Evolutionary conservation across 2,329 filamentous ascomycete species (phyloP).

Genomic region (Septoria petroselini): DNA sequence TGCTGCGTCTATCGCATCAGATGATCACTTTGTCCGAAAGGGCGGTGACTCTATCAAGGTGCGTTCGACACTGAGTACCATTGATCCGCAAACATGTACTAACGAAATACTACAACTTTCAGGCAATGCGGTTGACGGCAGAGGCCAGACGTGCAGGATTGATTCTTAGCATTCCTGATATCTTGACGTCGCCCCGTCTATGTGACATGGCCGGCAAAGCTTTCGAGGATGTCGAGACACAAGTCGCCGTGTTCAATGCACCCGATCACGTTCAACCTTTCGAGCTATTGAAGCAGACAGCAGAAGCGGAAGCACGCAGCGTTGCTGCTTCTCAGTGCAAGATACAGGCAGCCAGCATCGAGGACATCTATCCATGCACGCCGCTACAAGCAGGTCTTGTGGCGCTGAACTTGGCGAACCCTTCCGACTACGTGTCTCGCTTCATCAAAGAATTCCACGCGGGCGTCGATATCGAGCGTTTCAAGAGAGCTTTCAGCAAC

Average conservation of each 20-base stretch:
- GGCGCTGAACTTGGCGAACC: constrained; percentile 51
- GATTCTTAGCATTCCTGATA: background rate
- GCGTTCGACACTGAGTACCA: too few species aligned
- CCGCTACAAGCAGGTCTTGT: constrained; percentile 40
- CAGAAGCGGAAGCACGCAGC: background rate
- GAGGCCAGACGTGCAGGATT: constrained; percentile 5
- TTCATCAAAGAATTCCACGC: background rate
- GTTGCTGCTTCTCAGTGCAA: background rate
- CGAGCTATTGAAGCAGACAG: constrained; percentile 1
- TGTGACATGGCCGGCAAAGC: constrained; percentile 5
- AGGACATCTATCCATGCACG: constrained; percentile 51
- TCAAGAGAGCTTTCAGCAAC: constrained; percentile 40
- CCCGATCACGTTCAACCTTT: background rate
- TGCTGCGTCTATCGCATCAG: background rate
- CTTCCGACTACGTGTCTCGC: constrained; percentile 54
- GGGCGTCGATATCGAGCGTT: constrained; percentile 35
- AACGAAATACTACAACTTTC: too few species aligned
- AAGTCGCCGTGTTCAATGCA: background rate
- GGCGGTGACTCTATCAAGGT: constrained; percentile 12
- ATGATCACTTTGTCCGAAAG: constrained; percentile 11
- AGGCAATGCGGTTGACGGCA: constrained; percentile 9
- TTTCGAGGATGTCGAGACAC: background rate
- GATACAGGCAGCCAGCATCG: constrained; percentile 25
- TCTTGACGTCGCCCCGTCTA: constrained; percentile 1
- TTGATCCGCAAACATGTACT: too few species aligned